Evolutionary conservation across 306 rosid genomes (phyloP), one percentile per base, ranked within the genome.

Genomic region (Rosa rugosa): DNA sequence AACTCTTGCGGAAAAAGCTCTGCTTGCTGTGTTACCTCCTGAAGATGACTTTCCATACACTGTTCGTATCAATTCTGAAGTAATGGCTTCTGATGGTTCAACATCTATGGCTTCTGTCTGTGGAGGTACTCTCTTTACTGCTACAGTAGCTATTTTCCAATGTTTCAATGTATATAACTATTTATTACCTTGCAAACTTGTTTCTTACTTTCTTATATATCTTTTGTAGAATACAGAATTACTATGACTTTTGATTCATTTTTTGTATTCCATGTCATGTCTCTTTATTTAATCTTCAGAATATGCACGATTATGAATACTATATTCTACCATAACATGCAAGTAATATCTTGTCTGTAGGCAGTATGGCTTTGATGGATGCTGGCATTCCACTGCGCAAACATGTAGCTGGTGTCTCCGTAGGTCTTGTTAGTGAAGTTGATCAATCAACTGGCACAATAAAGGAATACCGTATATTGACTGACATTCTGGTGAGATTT

Each of bases 21-120:
- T 95, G 66, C 96, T 95, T 71, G 96, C 98, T 60, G 98, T 95
- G 23, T 84, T 95, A 80, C 99, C 99, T 73, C 94, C 97, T 74
- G 97, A 95, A 85, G 88, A 85, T 47, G 90, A 85, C 59, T 95
- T 93, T 85, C 98, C 97, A 34, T 95, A 92, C 81, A 83, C 97
- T 49, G 89, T 95, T 69, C 98, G 97, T 72, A 72, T 95, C 84
- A 90, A 88, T 83, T 93, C 99, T 54, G 98, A 95, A 87, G 99
- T 95, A 77, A 93, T 91, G 99, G 97, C 95, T 66, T 95, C 99
- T 25, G 99, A 95, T 66, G 99, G 99, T 65, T 95, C 99, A 66
- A 95, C 99, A 41, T 95, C 99, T 81, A 95, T 95, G 99, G 99
- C 97, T 47, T 90, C 97, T 63, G 99, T 95, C 69, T 93, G 98